Conservation (phyloP, 495 filamentous ascomycete genomes). For the Lasiosphaeriaceae sp. region DNA sequence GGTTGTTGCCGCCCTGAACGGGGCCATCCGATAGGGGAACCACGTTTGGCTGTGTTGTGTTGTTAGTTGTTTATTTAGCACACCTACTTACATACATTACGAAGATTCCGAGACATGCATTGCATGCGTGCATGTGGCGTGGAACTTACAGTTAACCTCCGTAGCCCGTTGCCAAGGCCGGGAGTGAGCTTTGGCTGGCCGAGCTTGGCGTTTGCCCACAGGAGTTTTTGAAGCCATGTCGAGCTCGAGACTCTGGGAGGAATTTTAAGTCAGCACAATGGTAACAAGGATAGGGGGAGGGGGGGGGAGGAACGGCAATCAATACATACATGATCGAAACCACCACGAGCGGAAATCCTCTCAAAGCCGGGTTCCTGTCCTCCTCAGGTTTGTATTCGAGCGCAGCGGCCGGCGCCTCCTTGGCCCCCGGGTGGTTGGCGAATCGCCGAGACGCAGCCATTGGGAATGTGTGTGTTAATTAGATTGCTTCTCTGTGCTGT, state of each 20-base stretch:
- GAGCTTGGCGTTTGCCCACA: constrained; percentile 76
- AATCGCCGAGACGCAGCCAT: constrained; percentile 20
- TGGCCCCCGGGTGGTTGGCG: constrained; percentile 31
- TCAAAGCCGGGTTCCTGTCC: constrained; percentile 30
- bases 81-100: no score
- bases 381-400: constrained; percentile 18
- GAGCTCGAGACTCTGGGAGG: constrained; percentile 23
- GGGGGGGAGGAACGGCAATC: no score
- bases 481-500: no score
- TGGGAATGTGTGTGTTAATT: no score
- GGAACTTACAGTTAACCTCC: constrained; percentile 54
- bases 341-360: constrained; percentile 25
- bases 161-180: constrained; percentile 55
- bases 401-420: constrained; percentile 24
- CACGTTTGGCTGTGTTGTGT: constrained; percentile 60
- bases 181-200: constrained; percentile 52
- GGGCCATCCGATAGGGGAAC: constrained; percentile 52
- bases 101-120: no score
- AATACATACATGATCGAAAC: constrained; percentile 27
- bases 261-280: no score
- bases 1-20: constrained; percentile 10
- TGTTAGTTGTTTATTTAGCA: not conserved
- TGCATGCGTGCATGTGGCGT: no score
- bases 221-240: constrained; percentile 24
- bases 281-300: no score